Conservation (phyloP, 1,284 basidiomycete species). For the Irpex lacteus region DNA sequence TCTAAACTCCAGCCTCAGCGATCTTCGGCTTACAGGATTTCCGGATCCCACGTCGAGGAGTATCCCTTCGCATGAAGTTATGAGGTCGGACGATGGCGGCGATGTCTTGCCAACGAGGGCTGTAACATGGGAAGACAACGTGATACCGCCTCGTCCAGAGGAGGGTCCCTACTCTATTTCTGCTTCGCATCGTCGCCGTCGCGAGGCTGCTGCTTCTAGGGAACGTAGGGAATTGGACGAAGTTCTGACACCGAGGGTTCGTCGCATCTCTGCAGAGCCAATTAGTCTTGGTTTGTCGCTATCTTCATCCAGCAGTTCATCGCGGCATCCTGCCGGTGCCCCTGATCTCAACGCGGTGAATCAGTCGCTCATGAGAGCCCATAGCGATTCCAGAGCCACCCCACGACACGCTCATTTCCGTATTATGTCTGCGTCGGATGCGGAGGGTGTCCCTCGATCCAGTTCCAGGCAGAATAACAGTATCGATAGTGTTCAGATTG, state of each 20-base stretch:
- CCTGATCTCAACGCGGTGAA: slow-evolving; percentile 10
- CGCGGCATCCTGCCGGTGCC: slow-evolving; percentile 1
- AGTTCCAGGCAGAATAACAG: neutral
- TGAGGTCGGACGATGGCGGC: neutral
- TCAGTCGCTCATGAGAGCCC: slow-evolving; percentile 9
- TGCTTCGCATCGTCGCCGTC: slow-evolving; percentile 1
- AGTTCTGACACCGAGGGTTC: neutral
- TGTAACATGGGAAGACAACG: slow-evolving; percentile 1
- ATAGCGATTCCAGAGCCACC: slow-evolving; percentile 4
- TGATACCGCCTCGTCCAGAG: neutral
- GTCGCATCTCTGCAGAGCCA: neutral
- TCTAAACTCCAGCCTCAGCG: slow-evolving; percentile 12
- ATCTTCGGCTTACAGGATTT: slow-evolving; percentile 10
- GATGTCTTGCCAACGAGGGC: slow-evolving; percentile 2
- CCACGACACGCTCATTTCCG: slow-evolving; percentile 10
- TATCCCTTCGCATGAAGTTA: neutral
- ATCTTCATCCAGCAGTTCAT: neutral
- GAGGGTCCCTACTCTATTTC: slow-evolving; percentile 2
- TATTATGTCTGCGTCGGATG: slow-evolving; percentile 3
- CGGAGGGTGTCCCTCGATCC: slow-evolving; percentile 2
- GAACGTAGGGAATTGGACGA: neutral
- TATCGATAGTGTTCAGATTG: neutral
- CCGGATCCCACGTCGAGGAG: slow-evolving; percentile 2
- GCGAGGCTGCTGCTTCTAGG: neutral
- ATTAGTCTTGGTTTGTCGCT: slow-evolving; percentile 3